Evolutionary conservation across 345 rosid species (phyloP).

Genomic region (Lagerstroemia speciosa): DNA sequence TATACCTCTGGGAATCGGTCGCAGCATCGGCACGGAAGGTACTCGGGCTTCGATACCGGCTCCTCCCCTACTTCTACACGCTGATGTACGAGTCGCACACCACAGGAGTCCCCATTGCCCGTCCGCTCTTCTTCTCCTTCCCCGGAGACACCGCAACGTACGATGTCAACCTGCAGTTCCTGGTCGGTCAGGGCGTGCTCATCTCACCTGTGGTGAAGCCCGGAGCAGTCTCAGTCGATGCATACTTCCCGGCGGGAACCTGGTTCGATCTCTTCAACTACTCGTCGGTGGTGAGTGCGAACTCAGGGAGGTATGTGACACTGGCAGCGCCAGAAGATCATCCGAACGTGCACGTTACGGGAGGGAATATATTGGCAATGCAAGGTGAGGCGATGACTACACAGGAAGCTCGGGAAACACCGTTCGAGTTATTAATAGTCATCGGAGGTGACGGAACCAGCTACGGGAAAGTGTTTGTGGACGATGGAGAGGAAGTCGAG

Average conservation of each 20-base stretch:
- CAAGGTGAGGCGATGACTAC: conserved; percentile 68
- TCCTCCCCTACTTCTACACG: conserved; percentile 66
- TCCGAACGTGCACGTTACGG: conserved; percentile 49
- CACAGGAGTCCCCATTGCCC: conserved; percentile 57
- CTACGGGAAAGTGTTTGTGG: conserved; percentile 49
- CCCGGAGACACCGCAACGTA: conserved; percentile 46
- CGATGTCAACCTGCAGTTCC: conserved; percentile 40
- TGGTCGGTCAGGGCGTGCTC: conserved; percentile 49
- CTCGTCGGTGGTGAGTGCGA: conserved; percentile 27
- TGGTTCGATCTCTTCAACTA: conserved; percentile 67
- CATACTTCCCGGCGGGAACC: conserved; percentile 58
- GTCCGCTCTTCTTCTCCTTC: conserved; percentile 72
- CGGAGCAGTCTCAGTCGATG: conserved; percentile 28
- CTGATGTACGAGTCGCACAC: conserved; percentile 52
- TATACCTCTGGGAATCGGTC: conserved; percentile 71
- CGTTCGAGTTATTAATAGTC: conserved; percentile 43
- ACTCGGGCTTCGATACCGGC: conserved; percentile 53
- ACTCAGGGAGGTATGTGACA: conserved; percentile 25
- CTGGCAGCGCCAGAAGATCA: conserved; percentile 49
- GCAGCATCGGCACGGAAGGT: conserved; percentile 55
- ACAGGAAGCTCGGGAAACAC: conserved; percentile 35
- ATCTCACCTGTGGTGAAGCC: conserved; percentile 45
- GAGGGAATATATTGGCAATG: conserved; percentile 57
- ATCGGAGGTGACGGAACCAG: conserved; percentile 29
- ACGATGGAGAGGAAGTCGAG: conserved; percentile 45